A percentile compares a stretch with the other conserved stretches of the same genome.
Evolutionary conservation across 2,329 filamentous ascomycete genomes (phyloP).

Genomic region (Zarea fungicola): DNA sequence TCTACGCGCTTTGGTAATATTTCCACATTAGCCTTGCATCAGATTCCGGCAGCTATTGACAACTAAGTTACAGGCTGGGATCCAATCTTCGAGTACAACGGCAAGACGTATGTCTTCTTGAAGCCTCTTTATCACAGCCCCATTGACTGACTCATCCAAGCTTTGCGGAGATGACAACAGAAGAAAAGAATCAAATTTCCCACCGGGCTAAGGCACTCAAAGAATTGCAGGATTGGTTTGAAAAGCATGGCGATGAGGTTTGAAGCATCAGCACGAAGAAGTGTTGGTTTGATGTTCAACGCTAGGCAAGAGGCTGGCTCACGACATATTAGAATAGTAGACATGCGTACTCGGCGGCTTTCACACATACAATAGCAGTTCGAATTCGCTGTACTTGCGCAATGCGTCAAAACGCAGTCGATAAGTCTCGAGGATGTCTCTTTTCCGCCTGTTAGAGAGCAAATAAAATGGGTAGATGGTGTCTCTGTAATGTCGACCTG

Average conservation of each 20-base stretch:
- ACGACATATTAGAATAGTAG: background rate
- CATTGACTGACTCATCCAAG: conserved; percentile 33
- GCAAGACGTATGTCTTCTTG: conserved; percentile 66
- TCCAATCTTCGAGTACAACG: conserved; percentile 89
- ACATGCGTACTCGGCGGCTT: too few relatives aligned
- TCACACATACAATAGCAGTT: conserved; percentile 62
- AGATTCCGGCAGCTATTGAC: conserved; percentile 11
- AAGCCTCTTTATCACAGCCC: too few relatives aligned
- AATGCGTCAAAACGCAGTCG: conserved; percentile 65
- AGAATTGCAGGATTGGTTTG: conserved; percentile 80
- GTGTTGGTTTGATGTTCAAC: background rate
- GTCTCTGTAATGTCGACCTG: conserved; percentile 66
- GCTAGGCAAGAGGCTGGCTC: background rate
- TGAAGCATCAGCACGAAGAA: background rate
- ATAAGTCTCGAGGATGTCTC: conserved; percentile 61
- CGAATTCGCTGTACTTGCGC: conserved; percentile 68
- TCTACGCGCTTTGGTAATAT: conserved; percentile 72
- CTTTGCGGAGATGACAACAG: conserved; percentile 91
- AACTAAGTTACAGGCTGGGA: conserved; percentile 69
- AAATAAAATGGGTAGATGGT: conserved; percentile 27
- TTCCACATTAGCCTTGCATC: too few relatives aligned
- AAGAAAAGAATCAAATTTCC: conserved; percentile 84
- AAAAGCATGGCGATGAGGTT: conserved; percentile 29
- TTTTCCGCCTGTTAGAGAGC: background rate
- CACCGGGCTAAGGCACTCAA: conserved; percentile 83